Evolutionary conservation across 2,329 filamentous ascomycete species (phyloP), one percentile per base, ranked within the genome.

Genomic region (Penicillium concentricum): DNA sequence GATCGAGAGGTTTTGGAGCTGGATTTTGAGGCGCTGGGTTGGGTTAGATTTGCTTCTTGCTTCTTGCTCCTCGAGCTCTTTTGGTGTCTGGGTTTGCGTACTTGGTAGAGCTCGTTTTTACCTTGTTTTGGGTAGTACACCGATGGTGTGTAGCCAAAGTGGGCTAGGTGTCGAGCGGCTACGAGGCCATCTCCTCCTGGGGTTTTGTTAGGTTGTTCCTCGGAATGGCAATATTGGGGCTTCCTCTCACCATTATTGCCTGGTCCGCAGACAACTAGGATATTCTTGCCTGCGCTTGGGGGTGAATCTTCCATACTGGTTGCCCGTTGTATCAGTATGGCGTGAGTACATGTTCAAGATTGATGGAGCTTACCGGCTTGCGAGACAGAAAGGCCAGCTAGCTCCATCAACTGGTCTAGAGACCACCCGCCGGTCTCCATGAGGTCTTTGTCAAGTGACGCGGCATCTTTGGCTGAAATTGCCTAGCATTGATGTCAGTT

Each of bases 341-440:
- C 9, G 12, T 18, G 20, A 9, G 5, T 26, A 2, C 6, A 35
- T 43, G n/a, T n/a, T 37, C 35, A 12, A 43, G 15, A 16, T 32
- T n/a, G 20, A 42, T 39, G 44, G 18, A 35, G 50, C 79, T 57
- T 71, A 92, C 91, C 87, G 49, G 89, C 92, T 80, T 97, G 92
- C 13, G 93, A 93, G 26, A 97, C 92, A 1, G 92, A 92, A 0
- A 99, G 82, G 0, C 94, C 94, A 42, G 94, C 94, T 8, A 99
- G 79, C 72, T 97, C 94, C 94, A 99, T 97, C 47, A 99, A 81
- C 76, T 99, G 94, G 71, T 97, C 94, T 54, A 99, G 84, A 12
- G 91, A 96, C 77, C 96, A 99, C 9, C 90, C 92, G 38, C 85
- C 85, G 0, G 87, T 85, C 12, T 85, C 84, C 92, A 99, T 97